A percentile compares a stretch with the other conserved stretches of the same genome.
Conservation (phyloP, 2,329 filamentous ascomycete genomes). For the Diplocarpon mali region DNA sequence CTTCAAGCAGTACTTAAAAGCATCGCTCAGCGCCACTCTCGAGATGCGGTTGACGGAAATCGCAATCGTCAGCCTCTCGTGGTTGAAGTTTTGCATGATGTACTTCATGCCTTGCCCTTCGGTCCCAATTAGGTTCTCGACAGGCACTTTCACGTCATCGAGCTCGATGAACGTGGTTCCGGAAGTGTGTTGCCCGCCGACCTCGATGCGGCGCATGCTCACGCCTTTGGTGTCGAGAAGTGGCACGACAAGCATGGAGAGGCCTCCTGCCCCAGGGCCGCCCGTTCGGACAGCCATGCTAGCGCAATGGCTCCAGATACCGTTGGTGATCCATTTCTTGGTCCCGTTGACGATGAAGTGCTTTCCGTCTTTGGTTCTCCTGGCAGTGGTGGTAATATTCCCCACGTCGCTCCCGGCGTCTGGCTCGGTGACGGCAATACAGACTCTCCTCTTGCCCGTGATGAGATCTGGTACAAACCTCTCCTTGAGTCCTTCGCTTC, state of each 20-base stretch:
- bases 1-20: constrained; percentile 53
- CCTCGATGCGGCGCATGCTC: constrained; percentile 54
- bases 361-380: constrained; percentile 49
- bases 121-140: constrained; percentile 56
- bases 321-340: constrained; percentile 73
- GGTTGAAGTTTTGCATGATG: constrained; percentile 72
- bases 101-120: constrained; percentile 65
- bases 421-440: constrained; percentile 72
- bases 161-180: constrained; percentile 69
- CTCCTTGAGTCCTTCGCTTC: constrained; percentile 48
- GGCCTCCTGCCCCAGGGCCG: constrained; percentile 45
- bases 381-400: constrained; percentile 58
- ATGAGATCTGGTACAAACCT: constrained; percentile 58
- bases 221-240: constrained; percentile 58
- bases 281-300: constrained; percentile 67
- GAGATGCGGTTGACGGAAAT: constrained; percentile 53
- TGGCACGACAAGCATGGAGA: constrained; percentile 59
- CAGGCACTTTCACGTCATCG: constrained; percentile 62
- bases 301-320: constrained; percentile 56
- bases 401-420: constrained; percentile 65
- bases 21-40: constrained; percentile 46
- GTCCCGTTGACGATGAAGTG: constrained; percentile 62
- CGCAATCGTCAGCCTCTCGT: constrained; percentile 59
- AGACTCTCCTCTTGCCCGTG: constrained; percentile 52
- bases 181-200: constrained; percentile 50